phyloP scores from a whole-genome alignment of 768 basidiomycete genomes.

The Heimioporus sp. region DNA sequence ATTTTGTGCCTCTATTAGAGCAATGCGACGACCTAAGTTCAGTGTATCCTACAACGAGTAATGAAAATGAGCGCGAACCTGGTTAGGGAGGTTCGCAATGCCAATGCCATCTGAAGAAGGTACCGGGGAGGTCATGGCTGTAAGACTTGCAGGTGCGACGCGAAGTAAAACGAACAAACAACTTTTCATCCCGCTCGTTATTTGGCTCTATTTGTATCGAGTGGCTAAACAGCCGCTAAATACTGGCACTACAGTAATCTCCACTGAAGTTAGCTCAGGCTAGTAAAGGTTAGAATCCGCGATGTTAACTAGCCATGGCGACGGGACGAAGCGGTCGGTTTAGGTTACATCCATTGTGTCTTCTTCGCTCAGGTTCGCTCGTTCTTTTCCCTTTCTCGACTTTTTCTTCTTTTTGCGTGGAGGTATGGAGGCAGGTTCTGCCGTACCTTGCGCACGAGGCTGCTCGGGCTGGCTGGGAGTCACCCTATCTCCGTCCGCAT shows the following conservation, averaged over 20 bases:
- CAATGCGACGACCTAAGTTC: slow-evolving; percentile 2
- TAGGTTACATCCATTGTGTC: slow-evolving; percentile 19
- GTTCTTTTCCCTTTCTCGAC: slow-evolving; percentile 27
- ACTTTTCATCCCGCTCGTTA: slow-evolving; percentile 20
- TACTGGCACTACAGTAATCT: too few relatives aligned
- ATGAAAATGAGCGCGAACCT: slow-evolving; percentile 50
- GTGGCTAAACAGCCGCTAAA: slow-evolving; percentile 15
- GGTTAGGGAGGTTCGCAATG: slow-evolving; percentile 97
- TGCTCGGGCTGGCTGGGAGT: not conserved
- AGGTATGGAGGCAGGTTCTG: not conserved
- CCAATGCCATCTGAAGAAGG: slow-evolving; percentile 75
- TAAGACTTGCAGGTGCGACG: slow-evolving; percentile 14
- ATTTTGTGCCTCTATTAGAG: slow-evolving; percentile 90
- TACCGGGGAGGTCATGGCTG: slow-evolving; percentile 27
- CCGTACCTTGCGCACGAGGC: not conserved
- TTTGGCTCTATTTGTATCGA: slow-evolving; percentile 25
- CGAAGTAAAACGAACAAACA: slow-evolving; percentile 15
- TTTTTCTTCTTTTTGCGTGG: slow-evolving; percentile 15
- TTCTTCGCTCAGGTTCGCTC: slow-evolving; percentile 16
- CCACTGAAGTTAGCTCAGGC: too few relatives aligned
- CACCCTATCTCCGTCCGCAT: slow-evolving; percentile 5
- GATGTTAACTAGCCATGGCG: too few relatives aligned
- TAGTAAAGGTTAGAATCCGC: too few relatives aligned
- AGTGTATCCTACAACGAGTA: not conserved
- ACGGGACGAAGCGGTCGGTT: too few relatives aligned